Base-by-base conservation (phyloP, 257 asterid species). In the Capsicum pubescens region DNA sequence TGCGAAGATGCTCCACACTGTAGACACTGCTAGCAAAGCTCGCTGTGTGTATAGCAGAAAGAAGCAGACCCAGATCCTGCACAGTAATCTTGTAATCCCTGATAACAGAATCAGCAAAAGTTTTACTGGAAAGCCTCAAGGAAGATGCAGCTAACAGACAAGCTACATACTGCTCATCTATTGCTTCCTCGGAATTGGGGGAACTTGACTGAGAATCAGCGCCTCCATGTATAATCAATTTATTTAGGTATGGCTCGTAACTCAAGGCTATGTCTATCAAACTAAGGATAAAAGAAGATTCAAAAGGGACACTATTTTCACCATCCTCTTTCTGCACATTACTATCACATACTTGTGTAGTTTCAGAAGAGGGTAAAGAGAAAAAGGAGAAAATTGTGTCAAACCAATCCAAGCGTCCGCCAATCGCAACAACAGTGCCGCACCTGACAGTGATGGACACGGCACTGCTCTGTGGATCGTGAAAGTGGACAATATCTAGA, bases 331-430 rank as follows among this genome's bases (percentile, higher is more conserved):
- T 87, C 83, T 86, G 90, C 84, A 57, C 86, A 88, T 76, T 85
- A 81, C 78, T 74, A 79, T 88, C 89, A 90, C 71, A 87, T 76
- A 88, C 86, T 84, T 86, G 92, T 77, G 87, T 93, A 88, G 84
- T 54, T 84, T 89, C 92, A 81, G 91, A 80, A 86, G 93, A 90
- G 81, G 97, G 88, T 67, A 52, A 83, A 87, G 82, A 82, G 89
- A 97, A 95, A 87, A 94, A 93, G 86, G 94, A 92, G 84, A 88
- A 64, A 60, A 97, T 77, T 80, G 93, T 35, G 67, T 82, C 92
- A 89, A 93, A 90, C 99, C 99, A 97, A 92, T 97, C 99, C 87
- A 95, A 79, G 82, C 99, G 97, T 83, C 98, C 98, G 80, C 98
- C 99, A 66, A 82, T 74, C 60, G 99, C 98, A 86, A 93, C 89